These are phyloP conservation scores for Solanum lignicaule DNA, from an alignment of 257 asterid species.

Conservation along the genomic window DNA sequence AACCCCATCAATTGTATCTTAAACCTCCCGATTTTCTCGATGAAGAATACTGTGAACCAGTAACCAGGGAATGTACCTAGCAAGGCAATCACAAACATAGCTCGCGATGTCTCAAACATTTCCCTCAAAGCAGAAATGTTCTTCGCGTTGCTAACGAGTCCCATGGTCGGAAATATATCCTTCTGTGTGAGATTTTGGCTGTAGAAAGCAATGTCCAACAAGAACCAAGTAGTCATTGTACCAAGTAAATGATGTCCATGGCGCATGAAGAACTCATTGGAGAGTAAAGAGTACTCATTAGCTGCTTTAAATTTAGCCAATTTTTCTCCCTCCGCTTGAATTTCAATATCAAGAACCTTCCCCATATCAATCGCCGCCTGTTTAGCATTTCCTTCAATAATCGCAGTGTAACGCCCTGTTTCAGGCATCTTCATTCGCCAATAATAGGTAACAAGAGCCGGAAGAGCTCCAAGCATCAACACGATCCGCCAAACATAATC, in stretches of 20 bases:
- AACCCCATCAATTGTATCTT: conserved; percentile 10
- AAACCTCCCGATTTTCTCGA: not conserved
- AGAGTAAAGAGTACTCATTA: conserved; percentile 26
- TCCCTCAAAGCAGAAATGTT: conserved; percentile 25
- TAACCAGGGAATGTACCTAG: not conserved
- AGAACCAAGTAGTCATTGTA: conserved; percentile 27
- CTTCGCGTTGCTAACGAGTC: conserved; percentile 16
- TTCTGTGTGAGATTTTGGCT: conserved; percentile 38
- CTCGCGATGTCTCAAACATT: conserved; percentile 5
- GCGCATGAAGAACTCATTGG: conserved; percentile 23
- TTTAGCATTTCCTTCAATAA: conserved; percentile 52
- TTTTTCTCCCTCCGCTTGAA: conserved; percentile 41
- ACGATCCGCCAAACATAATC: conserved; percentile 60
- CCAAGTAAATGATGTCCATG: conserved; percentile 38
- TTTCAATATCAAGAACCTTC: conserved; percentile 41
- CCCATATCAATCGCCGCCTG: conserved; percentile 61
- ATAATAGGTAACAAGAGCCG: conserved; percentile 50
- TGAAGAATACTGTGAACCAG: not conserved
- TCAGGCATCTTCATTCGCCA: conserved; percentile 60
- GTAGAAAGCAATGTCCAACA: conserved; percentile 32
- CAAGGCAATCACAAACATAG: not conserved
- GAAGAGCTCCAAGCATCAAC: conserved; percentile 62
- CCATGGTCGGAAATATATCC: conserved; percentile 31
- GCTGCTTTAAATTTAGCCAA: conserved; percentile 5
- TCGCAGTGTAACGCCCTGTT: conserved; percentile 54